Evolutionary conservation across 371 early-diverging fungal genomes (phyloP), one percentile per base, ranked within the genome.

Genomic region (Mortierella sp.): DNA sequence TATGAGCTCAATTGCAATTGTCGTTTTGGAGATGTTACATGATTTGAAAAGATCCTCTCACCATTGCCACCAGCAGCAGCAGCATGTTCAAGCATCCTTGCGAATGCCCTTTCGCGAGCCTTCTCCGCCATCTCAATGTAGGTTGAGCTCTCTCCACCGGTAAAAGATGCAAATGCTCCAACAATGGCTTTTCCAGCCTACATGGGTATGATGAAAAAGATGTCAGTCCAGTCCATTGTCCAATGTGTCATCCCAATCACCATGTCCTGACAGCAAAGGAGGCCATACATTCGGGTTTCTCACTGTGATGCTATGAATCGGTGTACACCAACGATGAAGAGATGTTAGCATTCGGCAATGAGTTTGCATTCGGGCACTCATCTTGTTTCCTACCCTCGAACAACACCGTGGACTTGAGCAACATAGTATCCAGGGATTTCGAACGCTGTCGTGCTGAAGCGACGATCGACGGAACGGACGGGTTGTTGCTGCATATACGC

Each of bases 61-160:
- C 73, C 73, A 54, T 72, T 72, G 25, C 73, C 73, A 28, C 73
- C 73, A 12, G 67, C 73, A 9, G 67, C 67, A 13, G 73, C 73
- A n/a, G 67, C 73, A 44, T 72, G 73, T 28, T 72, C 73, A 16
- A 72, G 63, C 67, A 72, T 62, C 46, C 73, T 60, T 50, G 66
- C 5, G 56, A 72, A 72, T 5, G 73, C 73, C 40, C 67, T 66
- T 60, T 72, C 73, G 21, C 73, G 73, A 63, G 73, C 73, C 67
- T 72, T 72, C 52, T 72, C 73, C 6, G 73, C 73, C 73, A 72
- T 72, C 45, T 72, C 73, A 47, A 72, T 67, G 27, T 72, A 72
- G 17, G 73, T 72, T 3, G 73, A 61, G 28, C 67, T 66, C 54
- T 72, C 73, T 43, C 73, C 73, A 62, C 73, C 73, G 25, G 63